Conservation (phyloP, 371 early-diverging fungal species). For the Syncephalastrum sp. region DNA sequence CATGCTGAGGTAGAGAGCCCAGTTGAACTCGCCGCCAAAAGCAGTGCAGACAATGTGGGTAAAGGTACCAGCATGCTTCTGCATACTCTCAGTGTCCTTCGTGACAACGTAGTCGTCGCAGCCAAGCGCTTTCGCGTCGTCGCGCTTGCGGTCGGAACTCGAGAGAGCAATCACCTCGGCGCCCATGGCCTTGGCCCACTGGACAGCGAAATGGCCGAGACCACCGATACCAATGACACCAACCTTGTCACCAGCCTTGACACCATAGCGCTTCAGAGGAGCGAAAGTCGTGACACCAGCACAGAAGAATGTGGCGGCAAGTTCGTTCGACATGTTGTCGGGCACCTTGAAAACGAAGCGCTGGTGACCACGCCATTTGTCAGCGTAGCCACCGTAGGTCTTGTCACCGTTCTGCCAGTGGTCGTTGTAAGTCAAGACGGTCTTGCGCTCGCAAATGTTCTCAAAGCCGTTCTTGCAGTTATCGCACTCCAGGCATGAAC, state of each 20-base stretch:
- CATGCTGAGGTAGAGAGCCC: constrained; percentile 35
- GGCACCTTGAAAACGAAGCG: constrained; percentile 66
- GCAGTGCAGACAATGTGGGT: constrained; percentile 40
- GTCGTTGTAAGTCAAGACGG: constrained; percentile 30
- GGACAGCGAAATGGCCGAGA: constrained; percentile 21
- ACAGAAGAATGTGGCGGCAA: constrained; percentile 55
- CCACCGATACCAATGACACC: constrained; percentile 66
- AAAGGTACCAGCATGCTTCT: constrained; percentile 11
- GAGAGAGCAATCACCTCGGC: constrained; percentile 55
- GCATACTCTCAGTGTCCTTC: constrained; percentile 17
- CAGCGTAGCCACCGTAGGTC: constrained; percentile 68
- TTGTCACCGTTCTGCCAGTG: constrained; percentile 53
- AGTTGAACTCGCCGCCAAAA: constrained; percentile 37
- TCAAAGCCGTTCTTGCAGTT: constrained; percentile 25
- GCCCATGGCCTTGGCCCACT: constrained; percentile 62
- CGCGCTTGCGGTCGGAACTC: constrained; percentile 33
- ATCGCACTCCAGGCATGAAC: constrained; percentile 40
- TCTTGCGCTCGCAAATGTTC: constrained; percentile 19
- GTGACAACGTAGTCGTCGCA: constrained; percentile 35
- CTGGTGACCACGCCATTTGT: constrained; percentile 57
- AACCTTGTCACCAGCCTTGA: constrained; percentile 51
- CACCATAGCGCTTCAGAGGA: constrained; percentile 49
- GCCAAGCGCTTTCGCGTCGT: constrained; percentile 31
- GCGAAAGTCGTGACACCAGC: constrained; percentile 62
- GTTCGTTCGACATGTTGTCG: constrained; percentile 44